A percentile compares a stretch with the other conserved stretches of the same genome.
phyloP scores from a whole-genome alignment of 495 filamentous ascomycete species.

The Hypoxylon intermedium region DNA sequence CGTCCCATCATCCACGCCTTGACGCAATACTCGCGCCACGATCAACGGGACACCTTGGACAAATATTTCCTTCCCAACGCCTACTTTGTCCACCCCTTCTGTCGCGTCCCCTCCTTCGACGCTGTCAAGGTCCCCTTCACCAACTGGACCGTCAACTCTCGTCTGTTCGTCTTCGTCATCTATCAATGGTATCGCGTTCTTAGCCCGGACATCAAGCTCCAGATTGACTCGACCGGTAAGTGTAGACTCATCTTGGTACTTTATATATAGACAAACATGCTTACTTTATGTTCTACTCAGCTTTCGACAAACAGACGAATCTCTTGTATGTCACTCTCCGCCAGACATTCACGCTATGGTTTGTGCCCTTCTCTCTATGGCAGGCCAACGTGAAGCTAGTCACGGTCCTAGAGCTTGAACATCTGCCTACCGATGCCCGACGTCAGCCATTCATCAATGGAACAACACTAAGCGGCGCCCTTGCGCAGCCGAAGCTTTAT shows the following conservation, averaged over 20 bases:
- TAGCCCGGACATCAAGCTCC: conserved; percentile 73
- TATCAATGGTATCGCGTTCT: conserved; percentile 90
- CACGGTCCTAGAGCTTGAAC: conserved; percentile 72
- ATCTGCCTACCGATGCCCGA: conserved; percentile 23
- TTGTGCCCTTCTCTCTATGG: conserved; percentile 70
- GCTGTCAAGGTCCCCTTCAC: conserved; percentile 50
- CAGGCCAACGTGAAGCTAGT: conserved; percentile 70
- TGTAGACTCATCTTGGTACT: conserved; percentile 14
- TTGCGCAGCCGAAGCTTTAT: conserved; percentile 50
- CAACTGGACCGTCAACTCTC: conserved; percentile 57
- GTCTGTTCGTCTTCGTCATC: conserved; percentile 69
- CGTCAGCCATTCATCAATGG: conserved; percentile 1
- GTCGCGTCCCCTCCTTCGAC: conserved; percentile 68
- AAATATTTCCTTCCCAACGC: conserved; percentile 73
- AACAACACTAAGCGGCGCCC: conserved; percentile 1
- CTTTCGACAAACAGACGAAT: conserved; percentile 69
- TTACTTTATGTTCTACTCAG: conserved; percentile 49
- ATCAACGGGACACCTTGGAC: conserved; percentile 69
- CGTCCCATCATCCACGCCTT: conserved; percentile 68
- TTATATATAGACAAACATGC: neutral
- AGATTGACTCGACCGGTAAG: conserved; percentile 72
- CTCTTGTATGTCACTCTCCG: conserved; percentile 72
- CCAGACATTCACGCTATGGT: conserved; percentile 78
- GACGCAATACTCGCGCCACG: conserved; percentile 66
- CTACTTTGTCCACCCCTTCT: conserved; percentile 82